These are phyloP conservation scores for Penicillium glabrum DNA, from an alignment of 2,329 filamentous ascomycete species.

Conservation along the genomic window DNA sequence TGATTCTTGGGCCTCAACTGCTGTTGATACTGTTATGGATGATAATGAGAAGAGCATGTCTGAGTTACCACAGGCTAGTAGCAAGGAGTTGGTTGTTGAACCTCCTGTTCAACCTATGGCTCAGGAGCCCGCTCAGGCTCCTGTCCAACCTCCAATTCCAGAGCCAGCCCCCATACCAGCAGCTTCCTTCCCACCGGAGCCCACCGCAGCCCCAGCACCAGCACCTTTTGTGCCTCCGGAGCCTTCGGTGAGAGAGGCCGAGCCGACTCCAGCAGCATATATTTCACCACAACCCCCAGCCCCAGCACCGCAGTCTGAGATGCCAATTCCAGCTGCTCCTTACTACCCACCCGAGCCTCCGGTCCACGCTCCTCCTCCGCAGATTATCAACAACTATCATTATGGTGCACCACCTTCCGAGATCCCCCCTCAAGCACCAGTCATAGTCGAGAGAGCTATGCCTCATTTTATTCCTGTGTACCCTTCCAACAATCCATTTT, in stretches of 20 bases:
- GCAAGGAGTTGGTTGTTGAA: neutral
- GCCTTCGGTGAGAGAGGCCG: neutral
- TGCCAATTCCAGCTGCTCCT: neutral
- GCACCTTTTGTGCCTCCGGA: neutral
- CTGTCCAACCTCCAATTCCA: neutral
- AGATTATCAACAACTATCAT: constrained; percentile 10
- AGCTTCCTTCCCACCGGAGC: neutral
- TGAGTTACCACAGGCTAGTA: neutral
- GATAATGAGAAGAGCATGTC: constrained; percentile 11
- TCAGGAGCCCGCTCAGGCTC: neutral
- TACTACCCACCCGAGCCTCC: neutral
- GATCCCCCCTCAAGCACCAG: constrained; percentile 56
- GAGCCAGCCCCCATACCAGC: neutral
- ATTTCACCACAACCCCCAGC: neutral
- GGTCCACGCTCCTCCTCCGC: neutral
- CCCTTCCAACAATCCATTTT: constrained; percentile 52
- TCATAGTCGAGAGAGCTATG: constrained; percentile 22
- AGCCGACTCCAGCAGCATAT: neutral
- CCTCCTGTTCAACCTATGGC: neutral
- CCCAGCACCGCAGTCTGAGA: neutral
- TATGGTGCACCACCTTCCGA: constrained; percentile 21
- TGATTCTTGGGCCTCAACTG: constrained; percentile 15
- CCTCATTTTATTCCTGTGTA: constrained; percentile 58
- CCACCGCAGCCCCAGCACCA: neutral
- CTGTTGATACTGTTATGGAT: neutral